These are phyloP conservation scores for Pyrenula massariospora DNA, from an alignment of 495 filamentous ascomycete species.

Conservation along the genomic window DNA sequence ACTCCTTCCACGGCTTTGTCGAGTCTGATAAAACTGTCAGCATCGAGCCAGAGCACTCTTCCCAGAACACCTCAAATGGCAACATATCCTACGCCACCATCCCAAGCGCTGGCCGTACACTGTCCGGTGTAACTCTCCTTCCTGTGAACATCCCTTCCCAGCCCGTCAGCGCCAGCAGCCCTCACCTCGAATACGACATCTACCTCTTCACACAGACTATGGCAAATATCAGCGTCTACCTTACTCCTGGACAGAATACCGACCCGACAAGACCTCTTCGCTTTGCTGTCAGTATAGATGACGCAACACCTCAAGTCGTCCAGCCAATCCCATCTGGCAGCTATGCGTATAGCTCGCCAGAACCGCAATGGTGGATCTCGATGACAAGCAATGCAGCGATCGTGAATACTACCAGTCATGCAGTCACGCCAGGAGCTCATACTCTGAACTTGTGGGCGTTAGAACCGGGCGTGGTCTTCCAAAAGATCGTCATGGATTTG, in stretches of 20 bases:
- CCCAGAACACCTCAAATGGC: conserved; percentile 24
- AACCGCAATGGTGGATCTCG: conserved; percentile 43
- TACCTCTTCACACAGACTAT: conserved; percentile 46
- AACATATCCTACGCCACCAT: conserved; percentile 41
- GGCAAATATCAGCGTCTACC: conserved; percentile 48
- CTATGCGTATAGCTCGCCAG: conserved; percentile 26
- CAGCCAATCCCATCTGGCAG: conserved; percentile 37
- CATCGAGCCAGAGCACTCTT: conserved; percentile 47
- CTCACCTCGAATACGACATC: conserved; percentile 52
- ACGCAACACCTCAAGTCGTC: conserved; percentile 29
- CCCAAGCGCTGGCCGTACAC: conserved; percentile 41
- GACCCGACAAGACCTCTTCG: conserved; percentile 45
- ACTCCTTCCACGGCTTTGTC: conserved; percentile 51
- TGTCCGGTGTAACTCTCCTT: conserved; percentile 44
- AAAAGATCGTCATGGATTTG: conserved; percentile 56
- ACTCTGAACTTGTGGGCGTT: conserved; percentile 49
- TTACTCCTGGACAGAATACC: conserved; percentile 50
- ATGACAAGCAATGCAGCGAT: conserved; percentile 50
- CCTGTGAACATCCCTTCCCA: conserved; percentile 25
- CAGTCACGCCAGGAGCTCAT: conserved; percentile 37
- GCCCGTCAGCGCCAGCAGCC: conserved; percentile 32
- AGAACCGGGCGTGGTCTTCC: conserved; percentile 53
- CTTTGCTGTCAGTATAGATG: conserved; percentile 46
- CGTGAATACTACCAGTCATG: conserved; percentile 38
- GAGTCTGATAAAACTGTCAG: conserved; percentile 50